Percentiles rank a stretch among this genome's conserved stretches.
phyloP scores from a whole-genome alignment of 1,139 yeast species.

The Debaryomyces robertsiae region DNA sequence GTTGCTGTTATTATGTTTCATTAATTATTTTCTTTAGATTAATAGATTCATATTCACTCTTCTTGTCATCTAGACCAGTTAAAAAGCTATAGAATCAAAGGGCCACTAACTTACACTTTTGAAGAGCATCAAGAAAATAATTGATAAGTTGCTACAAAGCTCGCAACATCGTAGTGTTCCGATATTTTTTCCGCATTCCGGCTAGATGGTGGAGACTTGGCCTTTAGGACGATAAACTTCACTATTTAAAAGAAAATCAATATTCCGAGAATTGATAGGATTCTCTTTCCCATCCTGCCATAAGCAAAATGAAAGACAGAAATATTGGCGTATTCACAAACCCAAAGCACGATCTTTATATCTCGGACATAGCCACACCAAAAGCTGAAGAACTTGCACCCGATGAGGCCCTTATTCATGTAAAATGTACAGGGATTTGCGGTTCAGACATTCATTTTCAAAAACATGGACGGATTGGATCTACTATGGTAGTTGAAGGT shows the following conservation, averaged over 20 bases:
- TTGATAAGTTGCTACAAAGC: too few species aligned
- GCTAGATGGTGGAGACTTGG: background rate
- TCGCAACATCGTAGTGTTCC: background rate
- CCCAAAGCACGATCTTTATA: constrained; percentile 15
- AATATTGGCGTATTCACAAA: constrained; percentile 16
- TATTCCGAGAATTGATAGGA: background rate
- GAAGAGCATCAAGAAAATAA: too few species aligned
- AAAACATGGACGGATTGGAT: constrained; percentile 29
- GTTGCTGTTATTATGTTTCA: too few species aligned
- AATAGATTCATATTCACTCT: too few species aligned
- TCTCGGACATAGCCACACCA: constrained; percentile 11
- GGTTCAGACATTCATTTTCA: constrained; percentile 34
- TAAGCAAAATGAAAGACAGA: constrained; percentile 4
- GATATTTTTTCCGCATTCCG: background rate
- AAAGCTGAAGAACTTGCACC: constrained; percentile 10
- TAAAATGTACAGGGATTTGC: constrained; percentile 40
- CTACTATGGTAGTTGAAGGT: constrained; percentile 20
- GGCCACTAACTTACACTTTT: too few species aligned
- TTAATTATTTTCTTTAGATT: too few species aligned
- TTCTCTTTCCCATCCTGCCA: background rate
- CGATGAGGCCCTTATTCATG: constrained; percentile 33
- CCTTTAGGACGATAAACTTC: background rate
- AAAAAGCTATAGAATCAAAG: too few species aligned
- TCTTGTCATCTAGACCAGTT: too few species aligned
- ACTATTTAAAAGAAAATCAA: background rate